Percentiles rank a stretch among this genome's conserved stretches.
These are phyloP conservation scores for Oropetium thomaeum DNA, from an alignment of 176 grass and related monocot species.

Conservation along the genomic window DNA sequence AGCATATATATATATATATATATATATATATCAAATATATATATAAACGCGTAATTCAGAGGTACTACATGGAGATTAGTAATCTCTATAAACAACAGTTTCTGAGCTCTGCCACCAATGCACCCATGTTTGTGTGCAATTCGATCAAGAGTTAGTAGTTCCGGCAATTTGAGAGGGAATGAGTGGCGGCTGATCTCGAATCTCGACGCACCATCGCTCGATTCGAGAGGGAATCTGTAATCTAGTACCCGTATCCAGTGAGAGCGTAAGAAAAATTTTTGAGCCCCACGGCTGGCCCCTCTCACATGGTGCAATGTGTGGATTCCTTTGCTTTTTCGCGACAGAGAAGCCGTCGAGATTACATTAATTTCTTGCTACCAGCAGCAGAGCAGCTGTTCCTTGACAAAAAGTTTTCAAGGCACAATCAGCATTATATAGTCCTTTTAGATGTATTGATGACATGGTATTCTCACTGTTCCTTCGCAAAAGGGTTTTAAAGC, in stretches of 20 bases:
- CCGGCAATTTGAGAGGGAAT: constrained; percentile 1
- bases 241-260: constrained; percentile 16
- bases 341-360: constrained; percentile 17
- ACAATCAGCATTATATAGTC: not conserved
- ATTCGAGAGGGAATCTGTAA: constrained; percentile 18
- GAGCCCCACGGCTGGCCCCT: too few species aligned
- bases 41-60: constrained; percentile 27
- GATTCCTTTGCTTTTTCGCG: constrained; percentile 26
- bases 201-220: not conserved
- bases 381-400: too few species aligned
- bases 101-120: not conserved
- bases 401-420: not conserved
- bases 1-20: constrained; percentile 21
- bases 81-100: constrained; percentile 32
- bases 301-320: constrained; percentile 28
- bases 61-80: constrained; percentile 25
- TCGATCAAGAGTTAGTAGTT: not conserved
- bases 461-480: not conserved
- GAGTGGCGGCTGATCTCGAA: not conserved
- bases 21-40: too few species aligned
- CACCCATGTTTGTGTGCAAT: constrained; percentile 19
- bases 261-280: constrained; percentile 4
- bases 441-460: not conserved
- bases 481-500: too few species aligned
- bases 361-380: not conserved